A percentile compares a stretch with the other conserved stretches of the same genome.
phyloP scores from a whole-genome alignment of 2,329 filamentous ascomycete species.

The Xylariales sp. region DNA sequence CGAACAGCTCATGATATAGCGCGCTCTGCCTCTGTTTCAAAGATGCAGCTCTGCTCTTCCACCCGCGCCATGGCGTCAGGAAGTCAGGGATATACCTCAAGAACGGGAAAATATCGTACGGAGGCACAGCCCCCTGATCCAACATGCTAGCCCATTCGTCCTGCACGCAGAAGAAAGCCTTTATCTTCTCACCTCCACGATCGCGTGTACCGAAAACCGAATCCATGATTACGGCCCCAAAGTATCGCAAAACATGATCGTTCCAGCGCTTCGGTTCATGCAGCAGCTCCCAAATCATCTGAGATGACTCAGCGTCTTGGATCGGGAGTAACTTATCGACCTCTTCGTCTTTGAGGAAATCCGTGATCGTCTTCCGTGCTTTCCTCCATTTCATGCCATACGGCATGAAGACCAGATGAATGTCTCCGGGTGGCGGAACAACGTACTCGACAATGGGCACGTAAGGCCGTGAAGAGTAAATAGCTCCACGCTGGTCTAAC shows the following conservation, averaged over 20 bases:
- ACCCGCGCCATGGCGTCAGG: constrained; percentile 18
- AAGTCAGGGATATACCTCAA: constrained; percentile 16
- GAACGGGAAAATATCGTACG: constrained; percentile 17
- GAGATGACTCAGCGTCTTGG: constrained; percentile 17
- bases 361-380: constrained; percentile 14
- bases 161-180: constrained; percentile 14
- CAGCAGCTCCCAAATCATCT: constrained; percentile 19
- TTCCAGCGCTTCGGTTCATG: constrained; percentile 10
- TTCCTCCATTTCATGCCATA: constrained; percentile 18
- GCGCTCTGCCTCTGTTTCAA: constrained; percentile 12
- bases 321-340: constrained; percentile 12
- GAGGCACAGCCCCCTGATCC: constrained; percentile 12
- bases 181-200: constrained; percentile 5
- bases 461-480: constrained; percentile 18
- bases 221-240: constrained; percentile 15
- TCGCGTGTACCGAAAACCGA: constrained; percentile 15
- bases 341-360: constrained; percentile 15
- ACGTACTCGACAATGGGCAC: constrained; percentile 12
- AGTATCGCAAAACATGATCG: constrained; percentile 13
- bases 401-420: constrained; percentile 14
- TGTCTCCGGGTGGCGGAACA: constrained; percentile 15
- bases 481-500: constrained; percentile 16
- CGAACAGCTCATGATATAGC: constrained; percentile 15
- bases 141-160: constrained; percentile 14
- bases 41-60: constrained; percentile 10